These are phyloP conservation scores for Pestalotiopsis fici DNA, from an alignment of 2,329 filamentous ascomycete genomes.

Conservation along the genomic window DNA sequence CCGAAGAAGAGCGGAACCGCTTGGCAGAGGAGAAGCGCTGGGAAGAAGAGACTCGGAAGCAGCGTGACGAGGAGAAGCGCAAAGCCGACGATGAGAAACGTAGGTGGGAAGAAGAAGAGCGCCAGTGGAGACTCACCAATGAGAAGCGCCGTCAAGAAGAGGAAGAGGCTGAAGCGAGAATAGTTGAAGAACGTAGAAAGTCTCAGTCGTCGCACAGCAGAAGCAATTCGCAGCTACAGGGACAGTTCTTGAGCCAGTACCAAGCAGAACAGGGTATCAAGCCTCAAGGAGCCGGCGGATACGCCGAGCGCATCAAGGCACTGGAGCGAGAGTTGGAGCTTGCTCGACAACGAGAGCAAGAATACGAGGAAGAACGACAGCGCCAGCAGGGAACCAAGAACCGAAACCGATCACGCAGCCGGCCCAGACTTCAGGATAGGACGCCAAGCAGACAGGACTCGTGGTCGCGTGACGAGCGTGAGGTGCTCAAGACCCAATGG, in stretches of 20 bases:
- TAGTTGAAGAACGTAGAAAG: slow-evolving; percentile 67
- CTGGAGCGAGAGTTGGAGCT: slow-evolving; percentile 72
- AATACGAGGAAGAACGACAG: slow-evolving; percentile 61
- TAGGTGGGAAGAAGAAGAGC: slow-evolving; percentile 78
- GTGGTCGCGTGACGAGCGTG: slow-evolving; percentile 65
- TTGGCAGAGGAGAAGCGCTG: slow-evolving; percentile 66
- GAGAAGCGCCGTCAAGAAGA: slow-evolving; percentile 73
- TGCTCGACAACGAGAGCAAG: slow-evolving; percentile 62
- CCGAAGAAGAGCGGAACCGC: slow-evolving; percentile 63
- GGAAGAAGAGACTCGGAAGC: slow-evolving; percentile 64
- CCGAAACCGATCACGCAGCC: slow-evolving; percentile 43
- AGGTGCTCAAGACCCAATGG: slow-evolving; percentile 60
- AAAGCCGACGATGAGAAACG: slow-evolving; percentile 68
- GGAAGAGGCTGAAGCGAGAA: slow-evolving; percentile 66
- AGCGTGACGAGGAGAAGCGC: slow-evolving; percentile 62
- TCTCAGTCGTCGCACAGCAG: slow-evolving; percentile 49
- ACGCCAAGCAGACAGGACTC: slow-evolving; percentile 61
- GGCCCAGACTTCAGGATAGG: slow-evolving; percentile 48
- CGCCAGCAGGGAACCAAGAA: slow-evolving; percentile 41
- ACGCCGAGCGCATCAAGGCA: slow-evolving; percentile 73
- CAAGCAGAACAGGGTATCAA: slow-evolving; percentile 64
- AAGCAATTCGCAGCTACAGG: slow-evolving; percentile 71
- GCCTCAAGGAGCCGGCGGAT: slow-evolving; percentile 41
- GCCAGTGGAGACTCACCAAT: slow-evolving; percentile 76
- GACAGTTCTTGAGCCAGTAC: slow-evolving; percentile 87